A percentile compares a stretch with the other conserved stretches of the same genome.
Evolutionary conservation across 2,329 filamentous ascomycete genomes (phyloP).

Genomic region (Aspergillus phoenicis): DNA sequence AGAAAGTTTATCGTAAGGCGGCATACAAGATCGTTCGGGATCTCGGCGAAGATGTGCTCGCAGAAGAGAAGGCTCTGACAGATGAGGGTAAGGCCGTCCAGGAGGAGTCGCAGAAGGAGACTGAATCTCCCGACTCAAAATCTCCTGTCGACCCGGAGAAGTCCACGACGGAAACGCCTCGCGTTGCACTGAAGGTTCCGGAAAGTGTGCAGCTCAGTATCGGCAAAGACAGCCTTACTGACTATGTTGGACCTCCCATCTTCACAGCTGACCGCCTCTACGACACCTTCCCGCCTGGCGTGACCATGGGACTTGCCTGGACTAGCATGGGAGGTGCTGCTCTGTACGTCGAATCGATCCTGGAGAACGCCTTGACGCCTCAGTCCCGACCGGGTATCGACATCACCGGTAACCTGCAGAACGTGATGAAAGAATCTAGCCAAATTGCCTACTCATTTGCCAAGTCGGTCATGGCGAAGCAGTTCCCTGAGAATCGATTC

Average conservation of each 20-base stretch:
- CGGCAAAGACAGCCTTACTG: constrained; percentile 84
- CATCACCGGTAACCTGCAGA: constrained; percentile 91
- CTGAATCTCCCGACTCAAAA: constrained; percentile 65
- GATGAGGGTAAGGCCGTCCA: constrained; percentile 80
- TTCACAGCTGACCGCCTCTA: constrained; percentile 96
- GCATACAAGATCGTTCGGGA: constrained; percentile 97
- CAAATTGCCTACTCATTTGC: constrained; percentile 94
- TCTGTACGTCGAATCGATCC: constrained; percentile 94
- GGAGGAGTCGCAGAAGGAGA: constrained; percentile 57
- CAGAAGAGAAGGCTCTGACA: constrained; percentile 80
- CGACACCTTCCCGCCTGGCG: constrained; percentile 88
- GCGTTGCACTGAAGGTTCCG: constrained; percentile 78
- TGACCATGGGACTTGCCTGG: constrained; percentile 98
- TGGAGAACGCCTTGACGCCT: constrained; percentile 77
- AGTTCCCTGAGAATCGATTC: constrained; percentile 89
- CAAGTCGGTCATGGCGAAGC: constrained; percentile 81
- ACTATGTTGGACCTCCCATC: constrained; percentile 93
- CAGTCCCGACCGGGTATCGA: constrained; percentile 78
- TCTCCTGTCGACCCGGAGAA: constrained; percentile 52
- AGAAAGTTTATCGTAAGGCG: constrained; percentile 97
- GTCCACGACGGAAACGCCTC: constrained; percentile 59
- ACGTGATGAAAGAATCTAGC: constrained; percentile 97
- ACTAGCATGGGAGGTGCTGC: constrained; percentile 95
- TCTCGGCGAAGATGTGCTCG: constrained; percentile 78
- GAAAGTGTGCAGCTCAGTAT: constrained; percentile 85